These are phyloP conservation scores for Phytophthora foliorum DNA, from an alignment of 352 stramenopile species.

Conservation along the genomic window DNA sequence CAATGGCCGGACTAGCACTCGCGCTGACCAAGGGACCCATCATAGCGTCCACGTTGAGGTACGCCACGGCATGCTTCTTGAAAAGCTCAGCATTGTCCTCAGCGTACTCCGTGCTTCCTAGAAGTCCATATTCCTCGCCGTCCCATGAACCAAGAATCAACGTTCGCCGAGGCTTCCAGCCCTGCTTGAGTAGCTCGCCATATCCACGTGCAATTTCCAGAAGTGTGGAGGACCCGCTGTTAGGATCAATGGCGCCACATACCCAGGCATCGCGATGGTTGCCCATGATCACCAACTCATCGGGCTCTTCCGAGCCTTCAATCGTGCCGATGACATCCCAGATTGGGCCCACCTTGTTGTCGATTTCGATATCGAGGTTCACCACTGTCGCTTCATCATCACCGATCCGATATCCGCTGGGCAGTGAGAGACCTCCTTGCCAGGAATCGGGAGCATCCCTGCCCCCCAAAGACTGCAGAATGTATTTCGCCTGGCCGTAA, in stretches of 20 bases:
- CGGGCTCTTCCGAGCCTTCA: constrained; percentile 44
- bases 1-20: constrained; percentile 56
- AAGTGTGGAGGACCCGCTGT: neutral
- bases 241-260: neutral
- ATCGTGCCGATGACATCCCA: constrained; percentile 28
- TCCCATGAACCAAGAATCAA: constrained; percentile 75
- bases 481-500: constrained; percentile 72
- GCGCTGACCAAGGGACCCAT: constrained; percentile 50
- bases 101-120: constrained; percentile 74
- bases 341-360: constrained; percentile 70
- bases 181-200: constrained; percentile 45
- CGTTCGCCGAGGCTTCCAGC: constrained; percentile 63
- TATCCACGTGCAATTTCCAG: constrained; percentile 68
- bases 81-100: constrained; percentile 48
- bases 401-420: constrained; percentile 66
- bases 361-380: constrained; percentile 60
- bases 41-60: constrained; percentile 80
- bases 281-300: constrained; percentile 11
- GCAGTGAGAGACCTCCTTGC: constrained; percentile 59
- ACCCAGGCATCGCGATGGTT: neutral
- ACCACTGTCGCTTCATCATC: constrained; percentile 51
- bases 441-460: constrained; percentile 51
- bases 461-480: constrained; percentile 67
- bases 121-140: constrained; percentile 73
- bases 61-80: constrained; percentile 54